A percentile compares a stretch with the other conserved stretches of the same genome.
phyloP scores from a whole-genome alignment of 495 filamentous ascomycete species.

The Hypoxylon fuscum region DNA sequence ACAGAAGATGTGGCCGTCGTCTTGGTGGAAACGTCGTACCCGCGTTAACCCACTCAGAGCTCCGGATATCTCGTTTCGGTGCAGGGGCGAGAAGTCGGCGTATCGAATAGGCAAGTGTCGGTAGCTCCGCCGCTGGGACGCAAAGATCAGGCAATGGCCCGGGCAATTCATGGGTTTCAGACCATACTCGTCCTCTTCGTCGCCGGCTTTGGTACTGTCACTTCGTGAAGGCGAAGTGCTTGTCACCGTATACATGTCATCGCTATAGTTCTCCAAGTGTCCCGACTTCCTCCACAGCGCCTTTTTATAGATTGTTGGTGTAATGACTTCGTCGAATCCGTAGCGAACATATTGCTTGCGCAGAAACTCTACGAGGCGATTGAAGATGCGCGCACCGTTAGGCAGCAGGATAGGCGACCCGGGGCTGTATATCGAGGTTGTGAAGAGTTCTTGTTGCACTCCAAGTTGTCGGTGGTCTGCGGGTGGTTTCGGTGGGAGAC shows the following conservation, averaged over 20 bases:
- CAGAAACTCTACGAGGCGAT: conserved; percentile 85
- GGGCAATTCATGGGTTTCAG: conserved; percentile 98
- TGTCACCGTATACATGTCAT: conserved; percentile 94
- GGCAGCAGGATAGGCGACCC: conserved; percentile 91
- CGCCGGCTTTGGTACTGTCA: conserved; percentile 43
- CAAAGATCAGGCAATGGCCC: conserved; percentile 90
- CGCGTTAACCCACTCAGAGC: conserved; percentile 86
- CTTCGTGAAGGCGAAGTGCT: conserved; percentile 54
- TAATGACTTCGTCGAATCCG: conserved; percentile 91
- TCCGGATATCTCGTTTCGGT: conserved; percentile 90
- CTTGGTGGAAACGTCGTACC: conserved; percentile 93
- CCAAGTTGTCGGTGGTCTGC: conserved; percentile 77
- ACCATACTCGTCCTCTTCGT: conserved; percentile 82
- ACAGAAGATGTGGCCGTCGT: conserved; percentile 96
- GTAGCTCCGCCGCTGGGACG: conserved; percentile 74
- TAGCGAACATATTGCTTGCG: conserved; percentile 86
- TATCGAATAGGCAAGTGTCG: conserved; percentile 88
- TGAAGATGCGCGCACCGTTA: conserved; percentile 85
- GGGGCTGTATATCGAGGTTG: conserved; percentile 79
- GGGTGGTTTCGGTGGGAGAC: conserved; percentile 43
- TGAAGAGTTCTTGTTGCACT: conserved; percentile 78
- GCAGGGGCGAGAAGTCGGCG: conserved; percentile 91
- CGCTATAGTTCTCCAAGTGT: conserved; percentile 92
- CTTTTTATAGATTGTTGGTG: conserved; percentile 93
- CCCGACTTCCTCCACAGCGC: conserved; percentile 89